Base-by-base conservation (phyloP, 2,329 filamentous ascomycete genomes). In the Pochonia chlamydosporia region DNA sequence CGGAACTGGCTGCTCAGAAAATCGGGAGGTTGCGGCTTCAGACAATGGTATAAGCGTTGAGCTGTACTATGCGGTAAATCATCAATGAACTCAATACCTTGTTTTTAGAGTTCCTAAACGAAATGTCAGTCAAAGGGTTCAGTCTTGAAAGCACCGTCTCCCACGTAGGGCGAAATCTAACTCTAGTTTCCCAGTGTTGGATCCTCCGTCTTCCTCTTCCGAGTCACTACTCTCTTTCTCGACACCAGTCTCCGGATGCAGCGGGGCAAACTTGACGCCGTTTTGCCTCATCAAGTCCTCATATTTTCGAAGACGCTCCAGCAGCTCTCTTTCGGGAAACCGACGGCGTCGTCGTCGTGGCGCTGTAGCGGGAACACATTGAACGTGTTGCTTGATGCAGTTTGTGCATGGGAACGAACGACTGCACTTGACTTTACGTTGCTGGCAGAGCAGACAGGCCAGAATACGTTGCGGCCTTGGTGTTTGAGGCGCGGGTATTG, bases 351-450 rank as follows among this genome's bases (percentile, higher is more conserved):
- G 56, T 3, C 66, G 56, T 63, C 71, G 60, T 57, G 70, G 49
- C 14, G 60, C 48, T 41, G 71, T 48, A 56, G 70, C 55, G 41
- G 73, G 58, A 47, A 68, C 55, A 49, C 76, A 85, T 37, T 74
- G 62, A 1, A 58, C 60, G 0, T 62, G 54, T 10, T 68, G 59
- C 45, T 68, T 74, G 30, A 67, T 54, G 54, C 82, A 84, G n/a
- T 74, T 75, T 2, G 68, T 58, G 55, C 82, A 85, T 3, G 81
- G 81, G 51, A 74, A 75, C 20, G 65, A 71, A 49, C 78, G 76
- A 54, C 83, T 74, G 60, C 82, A 85, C 50, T 76, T 81, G 31
- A 84, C 67, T 57, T 84, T 85, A 43, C 81, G 75, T 53, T 82
- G 79, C 56, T 85, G 81, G 52, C 83, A 88, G 1, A 74, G 68